Base-by-base conservation (phyloP, 345 rosid species). In the Populus tremula region DNA sequence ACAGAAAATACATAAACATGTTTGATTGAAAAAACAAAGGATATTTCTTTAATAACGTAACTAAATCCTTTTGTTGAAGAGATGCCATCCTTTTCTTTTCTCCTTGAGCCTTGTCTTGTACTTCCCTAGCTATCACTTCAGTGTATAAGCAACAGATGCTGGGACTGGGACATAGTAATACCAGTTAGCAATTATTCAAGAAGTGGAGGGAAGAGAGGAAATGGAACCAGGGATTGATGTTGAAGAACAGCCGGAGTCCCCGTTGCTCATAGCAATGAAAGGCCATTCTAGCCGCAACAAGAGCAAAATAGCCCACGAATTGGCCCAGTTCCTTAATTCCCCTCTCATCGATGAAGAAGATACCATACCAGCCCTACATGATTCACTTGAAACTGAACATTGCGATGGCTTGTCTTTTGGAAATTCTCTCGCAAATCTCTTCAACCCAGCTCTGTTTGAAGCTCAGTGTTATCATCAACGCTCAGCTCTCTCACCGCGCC, bases 361-460 rank as follows among this genome's bases (percentile, higher is more conserved):
- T 9, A 67, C 21, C 27, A 36, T 67, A 45, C 27, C 47, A 35
- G 8, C 6, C 39, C 16, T 49, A 6, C 35, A 70, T 21, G 21
- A 29, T 1, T 29, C 14, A 36, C 10, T 49, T 49, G n/a, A 33
- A 49, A 50, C n/a, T 27, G 8, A 27, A 6, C 29, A 49, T 20
- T 43, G 8, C 5, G 9, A 45, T 7, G 20, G 29, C 8, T 35
- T 27, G 6, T 29, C 12, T 62, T 17, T 49, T 50, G 25, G 35
- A 49, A 16, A 70, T 70, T 70, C 12, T 31, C 35, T 16, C 25
- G 50, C 62, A 18, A 9, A 70, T 17, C 62, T 8, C 62, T 27
- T 70, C 73, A 29, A 49, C 62, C 33, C 73, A 70, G 27, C 41
- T 49, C 14, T n/a, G 35, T 70, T 70, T n/a, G 2, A 70, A 70